Conservation (phyloP, 345 rosid species). For the Bretschneidera sinensis region DNA sequence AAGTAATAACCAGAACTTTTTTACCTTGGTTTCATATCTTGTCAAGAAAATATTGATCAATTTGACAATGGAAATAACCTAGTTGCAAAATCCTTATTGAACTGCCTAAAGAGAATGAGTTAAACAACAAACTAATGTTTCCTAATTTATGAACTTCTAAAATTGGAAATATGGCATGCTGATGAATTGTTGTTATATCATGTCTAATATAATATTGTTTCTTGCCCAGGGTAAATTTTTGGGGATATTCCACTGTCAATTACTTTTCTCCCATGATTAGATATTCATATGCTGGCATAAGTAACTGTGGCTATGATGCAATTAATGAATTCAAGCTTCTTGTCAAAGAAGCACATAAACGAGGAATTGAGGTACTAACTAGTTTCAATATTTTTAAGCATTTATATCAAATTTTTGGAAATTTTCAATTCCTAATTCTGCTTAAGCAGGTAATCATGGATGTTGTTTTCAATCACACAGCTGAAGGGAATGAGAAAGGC, state of each 20-base stretch:
- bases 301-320: conserved; percentile 58
- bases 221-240: conserved; percentile 78
- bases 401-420: conserved; percentile 5
- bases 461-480: conserved; percentile 96
- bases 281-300: conserved; percentile 65
- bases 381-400: conserved; percentile 14
- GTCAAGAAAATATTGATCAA: neutral
- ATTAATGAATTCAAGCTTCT: conserved; percentile 84
- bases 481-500: conserved; percentile 96
- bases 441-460: conserved; percentile 81
- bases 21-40: neutral
- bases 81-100: neutral
- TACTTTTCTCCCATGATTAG: conserved; percentile 93
- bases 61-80: neutral
- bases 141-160: neutral
- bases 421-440: conserved; percentile 23
- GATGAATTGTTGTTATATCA: conserved; percentile 9
- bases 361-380: conserved; percentile 81
- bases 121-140: neutral
- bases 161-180: neutral
- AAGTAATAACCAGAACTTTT: neutral
- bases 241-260: conserved; percentile 94
- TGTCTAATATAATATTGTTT: conserved; percentile 19
- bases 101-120: neutral
- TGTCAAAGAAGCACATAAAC: conserved; percentile 87